Evolutionary conservation across 805 yeast genomes (phyloP).

Genomic region (Wickerhamomyces silvicola): DNA sequence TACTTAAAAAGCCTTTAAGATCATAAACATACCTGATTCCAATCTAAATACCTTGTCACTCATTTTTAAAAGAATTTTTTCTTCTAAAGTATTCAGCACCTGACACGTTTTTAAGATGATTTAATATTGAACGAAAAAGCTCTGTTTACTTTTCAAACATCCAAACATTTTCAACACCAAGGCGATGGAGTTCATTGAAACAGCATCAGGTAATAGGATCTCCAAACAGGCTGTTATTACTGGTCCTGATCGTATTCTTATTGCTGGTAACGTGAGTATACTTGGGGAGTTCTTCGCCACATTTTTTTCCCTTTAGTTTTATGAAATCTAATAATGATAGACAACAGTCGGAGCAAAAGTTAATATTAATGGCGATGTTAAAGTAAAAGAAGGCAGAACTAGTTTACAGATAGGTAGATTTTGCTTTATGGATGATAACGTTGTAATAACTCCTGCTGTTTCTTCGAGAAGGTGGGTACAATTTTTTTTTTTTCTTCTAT

Average conservation of each 20-base stretch:
- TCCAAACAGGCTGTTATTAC: constrained; percentile 36
- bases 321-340: too few species aligned
- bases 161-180: too few species aligned
- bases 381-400: constrained; percentile 28
- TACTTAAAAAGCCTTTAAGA: neutral
- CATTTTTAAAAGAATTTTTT: constrained; percentile 14
- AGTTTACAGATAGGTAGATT: constrained; percentile 40
- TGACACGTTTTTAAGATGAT: neutral
- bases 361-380: constrained; percentile 22
- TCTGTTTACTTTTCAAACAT: too few species aligned
- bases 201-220: constrained; percentile 45
- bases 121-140: neutral
- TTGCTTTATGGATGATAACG: constrained; percentile 30
- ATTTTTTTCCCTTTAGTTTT: too few species aligned
- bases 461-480: constrained; percentile 1
- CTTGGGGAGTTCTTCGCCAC: too few species aligned
- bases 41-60: constrained; percentile 31
- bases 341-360: constrained; percentile 31
- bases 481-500: too few species aligned
- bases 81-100: neutral
- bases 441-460: constrained; percentile 30
- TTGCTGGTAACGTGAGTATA: constrained; percentile 43
- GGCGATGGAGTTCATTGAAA: constrained; percentile 44
- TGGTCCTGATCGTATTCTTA: constrained; percentile 36
- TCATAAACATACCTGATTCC: constrained; percentile 29